These are phyloP conservation scores for Paramecium octaurelia DNA, from an alignment of 73 alveolate genomes.

Conservation along the genomic window DNA sequence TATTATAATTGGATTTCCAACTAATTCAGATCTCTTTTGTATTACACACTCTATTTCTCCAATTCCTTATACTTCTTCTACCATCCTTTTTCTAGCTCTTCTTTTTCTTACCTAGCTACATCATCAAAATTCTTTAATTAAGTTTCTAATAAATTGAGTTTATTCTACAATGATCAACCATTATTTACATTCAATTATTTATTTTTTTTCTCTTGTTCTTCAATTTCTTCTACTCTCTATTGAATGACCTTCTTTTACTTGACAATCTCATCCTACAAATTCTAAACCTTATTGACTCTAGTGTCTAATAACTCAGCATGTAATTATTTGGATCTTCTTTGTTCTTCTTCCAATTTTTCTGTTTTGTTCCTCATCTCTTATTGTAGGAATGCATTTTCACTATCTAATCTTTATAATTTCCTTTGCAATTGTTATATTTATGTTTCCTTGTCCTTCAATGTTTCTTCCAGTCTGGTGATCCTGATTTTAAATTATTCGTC, in stretches of 20 bases:
- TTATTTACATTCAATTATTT: background rate
- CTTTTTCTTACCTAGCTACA: background rate
- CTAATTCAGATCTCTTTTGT: constrained; percentile 3
- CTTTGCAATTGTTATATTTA: background rate
- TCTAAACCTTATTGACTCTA: background rate
- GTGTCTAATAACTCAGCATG: constrained; percentile 4
- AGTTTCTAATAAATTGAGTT: background rate
- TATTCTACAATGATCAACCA: background rate
- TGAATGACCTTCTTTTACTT: background rate
- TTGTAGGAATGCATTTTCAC: background rate
- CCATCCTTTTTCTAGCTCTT: constrained; percentile 18
- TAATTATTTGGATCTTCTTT: constrained; percentile 1
- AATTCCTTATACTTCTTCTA: constrained; percentile 8
- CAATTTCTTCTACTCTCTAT: constrained; percentile 15
- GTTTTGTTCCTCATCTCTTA: background rate
- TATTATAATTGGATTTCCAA: background rate
- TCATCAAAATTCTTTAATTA: constrained; percentile 14
- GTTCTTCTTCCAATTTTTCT: background rate
- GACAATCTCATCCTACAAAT: background rate
- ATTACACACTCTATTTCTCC: background rate
- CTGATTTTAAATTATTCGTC: background rate
- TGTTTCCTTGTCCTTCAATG: background rate
- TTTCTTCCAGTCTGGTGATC: background rate
- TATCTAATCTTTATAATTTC: background rate
- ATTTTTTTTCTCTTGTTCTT: constrained; percentile 11